Conservation (phyloP, 1,284 basidiomycete species). For the Sutorius eximius region DNA sequence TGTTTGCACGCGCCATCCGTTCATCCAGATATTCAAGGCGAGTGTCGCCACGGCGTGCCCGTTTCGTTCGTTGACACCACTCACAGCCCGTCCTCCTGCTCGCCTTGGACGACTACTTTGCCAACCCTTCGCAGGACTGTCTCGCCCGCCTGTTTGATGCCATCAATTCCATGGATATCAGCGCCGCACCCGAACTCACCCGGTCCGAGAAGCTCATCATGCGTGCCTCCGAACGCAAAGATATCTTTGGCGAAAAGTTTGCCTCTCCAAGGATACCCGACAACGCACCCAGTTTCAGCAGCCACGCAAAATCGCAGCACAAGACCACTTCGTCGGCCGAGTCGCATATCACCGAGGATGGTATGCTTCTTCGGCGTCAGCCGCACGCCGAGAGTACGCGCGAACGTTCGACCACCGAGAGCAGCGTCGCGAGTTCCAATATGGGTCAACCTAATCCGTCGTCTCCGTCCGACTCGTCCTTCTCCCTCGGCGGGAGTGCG, state of each 20-base stretch:
- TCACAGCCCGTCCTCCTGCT: conserved; percentile 85
- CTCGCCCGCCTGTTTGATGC: conserved; percentile 88
- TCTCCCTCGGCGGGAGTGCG: conserved; percentile 70
- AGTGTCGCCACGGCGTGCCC: conserved; percentile 17
- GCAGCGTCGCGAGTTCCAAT: conserved; percentile 35
- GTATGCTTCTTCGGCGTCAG: conserved; percentile 45
- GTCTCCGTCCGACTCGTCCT: conserved; percentile 68
- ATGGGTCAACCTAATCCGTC: conserved; percentile 36
- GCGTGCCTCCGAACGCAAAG: conserved; percentile 86
- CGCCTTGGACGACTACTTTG: conserved; percentile 95
- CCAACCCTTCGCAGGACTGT: conserved; percentile 83
- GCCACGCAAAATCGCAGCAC: conserved; percentile 38
- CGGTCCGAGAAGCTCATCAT: conserved; percentile 87
- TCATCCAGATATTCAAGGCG: conserved; percentile 97
- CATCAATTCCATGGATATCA: conserved; percentile 90
- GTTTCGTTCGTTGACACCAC: conserved; percentile 8
- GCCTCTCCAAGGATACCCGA: conserved; percentile 34
- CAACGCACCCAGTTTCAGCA: background rate
- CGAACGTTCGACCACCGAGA: conserved; percentile 45
- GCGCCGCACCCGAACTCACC: conserved; percentile 73
- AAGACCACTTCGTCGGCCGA: conserved; percentile 54
- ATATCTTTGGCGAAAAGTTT: conserved; percentile 88
- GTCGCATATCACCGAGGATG: conserved; percentile 68
- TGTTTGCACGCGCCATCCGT: conserved; percentile 93
- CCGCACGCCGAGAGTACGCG: conserved; percentile 30